phyloP scores from a whole-genome alignment of 345 rosid genomes.

The Syzygium grande region DNA sequence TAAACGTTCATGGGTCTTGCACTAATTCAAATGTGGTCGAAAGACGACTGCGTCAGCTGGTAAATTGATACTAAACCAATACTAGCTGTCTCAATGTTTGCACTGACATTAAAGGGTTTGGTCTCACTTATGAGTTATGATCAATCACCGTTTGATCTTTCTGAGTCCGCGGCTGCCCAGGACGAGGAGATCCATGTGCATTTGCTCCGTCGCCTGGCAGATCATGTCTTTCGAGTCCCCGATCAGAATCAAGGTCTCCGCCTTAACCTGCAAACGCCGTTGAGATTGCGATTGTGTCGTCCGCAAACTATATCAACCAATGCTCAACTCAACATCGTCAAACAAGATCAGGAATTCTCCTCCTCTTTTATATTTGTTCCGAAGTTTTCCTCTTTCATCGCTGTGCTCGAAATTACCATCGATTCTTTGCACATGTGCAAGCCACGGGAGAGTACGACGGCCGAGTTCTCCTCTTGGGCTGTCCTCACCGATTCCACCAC shows the following conservation, averaged over 20 bases:
- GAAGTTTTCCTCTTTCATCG: neutral
- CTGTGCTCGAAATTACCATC: constrained; percentile 19
- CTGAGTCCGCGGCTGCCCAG: constrained; percentile 76
- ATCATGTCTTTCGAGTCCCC: constrained; percentile 83
- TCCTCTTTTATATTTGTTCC: neutral
- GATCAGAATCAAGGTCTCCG: constrained; percentile 40
- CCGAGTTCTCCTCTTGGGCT: constrained; percentile 44
- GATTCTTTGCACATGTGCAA: constrained; percentile 40
- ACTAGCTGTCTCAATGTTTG: neutral
- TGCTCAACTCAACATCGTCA: neutral
- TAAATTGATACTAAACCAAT: neutral
- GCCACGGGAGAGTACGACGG: constrained; percentile 43
- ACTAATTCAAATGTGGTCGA: neutral
- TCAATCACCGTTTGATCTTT: constrained; percentile 57
- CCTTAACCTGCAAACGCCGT: constrained; percentile 32
- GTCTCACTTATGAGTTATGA: neutral
- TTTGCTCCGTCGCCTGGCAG: constrained; percentile 63
- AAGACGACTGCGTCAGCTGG: neutral
- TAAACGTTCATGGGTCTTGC: neutral
- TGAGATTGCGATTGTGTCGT: neutral
- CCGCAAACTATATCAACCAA: neutral
- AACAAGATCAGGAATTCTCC: neutral
- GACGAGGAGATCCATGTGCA: constrained; percentile 55
- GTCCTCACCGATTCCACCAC: constrained; percentile 37
- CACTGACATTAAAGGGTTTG: neutral